Evolutionary conservation across 2,329 filamentous ascomycete genomes (phyloP).

Genomic region (Colletotrichum navitas): DNA sequence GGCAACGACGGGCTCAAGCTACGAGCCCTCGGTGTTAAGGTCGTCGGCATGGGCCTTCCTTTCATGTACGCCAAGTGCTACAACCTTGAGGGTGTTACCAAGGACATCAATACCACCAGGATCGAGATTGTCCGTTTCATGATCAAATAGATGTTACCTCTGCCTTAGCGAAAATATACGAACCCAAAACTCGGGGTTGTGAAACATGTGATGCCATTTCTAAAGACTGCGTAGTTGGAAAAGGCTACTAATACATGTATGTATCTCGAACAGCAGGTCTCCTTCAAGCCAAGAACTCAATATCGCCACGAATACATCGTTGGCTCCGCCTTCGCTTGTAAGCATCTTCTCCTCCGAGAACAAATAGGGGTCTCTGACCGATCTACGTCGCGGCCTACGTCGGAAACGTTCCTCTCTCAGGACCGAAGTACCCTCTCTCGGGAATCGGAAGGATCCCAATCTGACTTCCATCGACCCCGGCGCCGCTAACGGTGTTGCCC

Average conservation of each 20-base stretch:
- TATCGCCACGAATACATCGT: background rate
- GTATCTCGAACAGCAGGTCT: constrained; percentile 5
- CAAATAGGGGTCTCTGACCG: too few species aligned
- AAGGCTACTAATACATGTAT: background rate
- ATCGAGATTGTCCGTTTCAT: background rate
- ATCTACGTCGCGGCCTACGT: background rate
- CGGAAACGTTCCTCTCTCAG: constrained; percentile 45
- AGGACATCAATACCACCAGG: too few species aligned
- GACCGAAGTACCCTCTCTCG: constrained; percentile 47
- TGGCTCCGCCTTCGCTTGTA: background rate
- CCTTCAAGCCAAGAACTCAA: constrained; percentile 7
- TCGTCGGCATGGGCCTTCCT: too few species aligned
- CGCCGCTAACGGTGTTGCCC: constrained; percentile 53
- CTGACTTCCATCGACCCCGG: constrained; percentile 45
- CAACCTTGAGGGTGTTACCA: too few species aligned
- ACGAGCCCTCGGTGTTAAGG: too few species aligned
- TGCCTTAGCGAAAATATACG: background rate
- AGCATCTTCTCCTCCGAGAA: background rate
- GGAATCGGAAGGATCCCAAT: constrained; percentile 45
- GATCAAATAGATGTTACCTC: too few species aligned
- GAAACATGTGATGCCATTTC: background rate
- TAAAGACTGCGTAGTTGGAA: background rate
- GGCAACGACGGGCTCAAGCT: too few species aligned
- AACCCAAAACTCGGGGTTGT: background rate
- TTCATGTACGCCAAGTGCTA: too few species aligned